phyloP scores from a whole-genome alignment of 2,329 filamentous ascomycete genomes.

The Cryphonectria japonica region DNA sequence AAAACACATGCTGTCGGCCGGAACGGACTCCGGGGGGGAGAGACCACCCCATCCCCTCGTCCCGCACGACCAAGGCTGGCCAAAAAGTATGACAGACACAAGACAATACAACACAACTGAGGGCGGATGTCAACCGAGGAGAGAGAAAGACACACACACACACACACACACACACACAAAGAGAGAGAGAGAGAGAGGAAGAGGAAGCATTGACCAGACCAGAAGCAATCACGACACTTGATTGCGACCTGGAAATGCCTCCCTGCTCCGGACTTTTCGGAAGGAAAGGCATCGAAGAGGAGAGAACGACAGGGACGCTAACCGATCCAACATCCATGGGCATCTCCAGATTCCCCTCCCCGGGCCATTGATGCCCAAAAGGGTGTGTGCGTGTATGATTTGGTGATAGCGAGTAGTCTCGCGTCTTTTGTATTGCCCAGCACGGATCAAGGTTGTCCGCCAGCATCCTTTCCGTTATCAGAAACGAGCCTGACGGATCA shows the following conservation, averaged over 20 bases:
- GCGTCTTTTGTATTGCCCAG: background rate
- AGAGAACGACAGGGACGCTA: background rate
- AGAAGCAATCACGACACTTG: background rate
- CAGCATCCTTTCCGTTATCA: background rate
- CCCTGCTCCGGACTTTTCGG: background rate
- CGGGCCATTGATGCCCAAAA: slow-evolving; percentile 5
- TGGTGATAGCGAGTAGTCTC: slow-evolving; percentile 2
- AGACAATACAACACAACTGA: background rate
- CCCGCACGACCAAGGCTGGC: background rate
- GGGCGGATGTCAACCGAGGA: background rate
- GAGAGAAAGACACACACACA: background rate
- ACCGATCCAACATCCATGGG: background rate
- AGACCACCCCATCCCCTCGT: too few species aligned
- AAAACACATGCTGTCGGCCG: background rate
- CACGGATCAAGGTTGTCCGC: background rate
- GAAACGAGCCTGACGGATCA: slow-evolving; percentile 5
- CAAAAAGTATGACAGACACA: background rate
- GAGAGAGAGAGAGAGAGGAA: background rate
- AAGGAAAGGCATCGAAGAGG: background rate
- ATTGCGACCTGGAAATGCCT: background rate
- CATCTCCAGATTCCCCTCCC: background rate
- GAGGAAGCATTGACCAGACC: background rate
- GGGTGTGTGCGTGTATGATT: background rate
- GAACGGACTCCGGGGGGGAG: background rate
- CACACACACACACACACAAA: too few species aligned